Evolutionary conservation across 108 stramenopile genomes (phyloP), one percentile per base, ranked within the genome.

Genomic region (Nitzschia sp.): DNA sequence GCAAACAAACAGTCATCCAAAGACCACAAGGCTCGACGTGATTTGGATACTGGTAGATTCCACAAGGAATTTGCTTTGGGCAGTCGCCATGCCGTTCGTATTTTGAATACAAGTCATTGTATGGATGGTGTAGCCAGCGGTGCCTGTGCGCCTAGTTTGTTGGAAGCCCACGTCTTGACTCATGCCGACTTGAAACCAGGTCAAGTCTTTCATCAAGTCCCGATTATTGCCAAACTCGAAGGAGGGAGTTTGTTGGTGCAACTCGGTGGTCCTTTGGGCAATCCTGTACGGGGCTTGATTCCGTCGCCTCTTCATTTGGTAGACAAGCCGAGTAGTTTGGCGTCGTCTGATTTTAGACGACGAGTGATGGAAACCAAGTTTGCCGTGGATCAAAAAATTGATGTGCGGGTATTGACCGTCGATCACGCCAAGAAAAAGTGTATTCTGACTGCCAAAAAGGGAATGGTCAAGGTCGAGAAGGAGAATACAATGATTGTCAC

Each of bases 71-170:
- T 92, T 72, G 74, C 89, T 34, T 75, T 88, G 9, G 79, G 84
- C 2, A 85, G 80, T 0, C 78, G 77, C 46, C 85, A 87, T 57
- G 51, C 63, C 24, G 80, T 92, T 9, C 89, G 89, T 24, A 93
- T 95, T 53, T 54, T 95, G 21, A 69, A 70, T 47, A 88, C 82
- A 9, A 68, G 83, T 35, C 77, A 90, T 71, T 67, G 76, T 60
- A 59, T 93, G 34, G 95, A 92, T 24, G 85, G 88, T n/a, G 76
- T 92, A 53, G 93, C 93, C 2, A 76, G 86, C 0, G 87, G 90
- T 59, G 89, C 86, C 53, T 86, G 90, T 33, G 82, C 93, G n/a
- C 68, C 78, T 18, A 73, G 72, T 19, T 84, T 95, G 35, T 72
- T 95, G n/a, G 67, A 84, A 3, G 86, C 93, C 0, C 89, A 86